A percentile compares a stretch with the other conserved stretches of the same genome.
These are phyloP conservation scores for Metschnikowia continentalis DNA, from an alignment of 805 yeast species.

Conservation along the genomic window DNA sequence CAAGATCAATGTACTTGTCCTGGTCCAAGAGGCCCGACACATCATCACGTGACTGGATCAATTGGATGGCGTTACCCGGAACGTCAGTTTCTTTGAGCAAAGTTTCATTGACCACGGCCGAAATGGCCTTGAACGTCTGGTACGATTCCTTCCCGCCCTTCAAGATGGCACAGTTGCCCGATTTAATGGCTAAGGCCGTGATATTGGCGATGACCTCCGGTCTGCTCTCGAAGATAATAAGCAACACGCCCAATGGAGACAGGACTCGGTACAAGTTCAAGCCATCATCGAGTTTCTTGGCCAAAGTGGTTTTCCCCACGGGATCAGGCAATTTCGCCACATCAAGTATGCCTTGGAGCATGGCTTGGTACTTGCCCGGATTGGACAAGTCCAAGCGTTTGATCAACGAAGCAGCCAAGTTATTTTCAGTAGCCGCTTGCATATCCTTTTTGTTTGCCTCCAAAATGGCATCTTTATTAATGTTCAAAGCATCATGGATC, in stretches of 20 bases:
- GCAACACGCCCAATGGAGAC: constrained; percentile 90
- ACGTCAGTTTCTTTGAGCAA: constrained; percentile 59
- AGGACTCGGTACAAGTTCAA: constrained; percentile 76
- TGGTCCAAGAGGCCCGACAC: constrained; percentile 80
- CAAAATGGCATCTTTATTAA: constrained; percentile 57
- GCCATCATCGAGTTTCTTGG: constrained; percentile 85
- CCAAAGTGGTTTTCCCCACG: constrained; percentile 80
- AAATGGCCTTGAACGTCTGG: constrained; percentile 79
- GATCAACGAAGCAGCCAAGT: constrained; percentile 65
- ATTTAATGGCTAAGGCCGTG: constrained; percentile 90
- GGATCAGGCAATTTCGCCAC: constrained; percentile 90
- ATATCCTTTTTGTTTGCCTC: constrained; percentile 74
- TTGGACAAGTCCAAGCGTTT: constrained; percentile 80
- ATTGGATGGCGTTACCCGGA: constrained; percentile 78
- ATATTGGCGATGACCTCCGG: constrained; percentile 99
- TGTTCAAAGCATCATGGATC: constrained; percentile 66
- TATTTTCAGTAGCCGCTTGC: constrained; percentile 57
- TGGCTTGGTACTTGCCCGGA: constrained; percentile 82
- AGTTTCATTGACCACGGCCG: constrained; percentile 61
- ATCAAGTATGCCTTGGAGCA: constrained; percentile 92
- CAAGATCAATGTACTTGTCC: constrained; percentile 88
- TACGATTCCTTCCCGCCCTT: constrained; percentile 96
- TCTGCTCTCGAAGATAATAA: constrained; percentile 91
- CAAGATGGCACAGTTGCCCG: constrained; percentile 94
- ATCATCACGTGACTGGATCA: constrained; percentile 85